Evolutionary conservation across 371 early-diverging fungal species (phyloP).

Genomic region (Mucor mucedo): DNA sequence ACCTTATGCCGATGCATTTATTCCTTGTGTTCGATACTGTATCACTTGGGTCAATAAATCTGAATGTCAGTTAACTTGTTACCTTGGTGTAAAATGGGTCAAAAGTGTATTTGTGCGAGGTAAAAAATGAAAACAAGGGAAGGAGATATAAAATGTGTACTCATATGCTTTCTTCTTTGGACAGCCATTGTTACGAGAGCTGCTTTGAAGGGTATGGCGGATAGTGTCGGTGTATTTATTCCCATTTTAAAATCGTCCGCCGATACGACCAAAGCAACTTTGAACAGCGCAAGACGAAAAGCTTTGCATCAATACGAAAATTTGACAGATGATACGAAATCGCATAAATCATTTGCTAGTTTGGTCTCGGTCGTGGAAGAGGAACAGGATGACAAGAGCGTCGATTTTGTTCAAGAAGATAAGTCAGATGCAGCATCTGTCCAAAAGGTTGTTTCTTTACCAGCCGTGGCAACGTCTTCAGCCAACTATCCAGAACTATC

Average conservation of each 20-base stretch:
- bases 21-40: conserved; percentile 60
- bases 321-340: neutral
- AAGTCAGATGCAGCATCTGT: neutral
- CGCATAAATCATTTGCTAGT: neutral
- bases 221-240: conserved; percentile 37
- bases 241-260: conserved; percentile 37
- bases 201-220: conserved; percentile 49
- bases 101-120: conserved; percentile 60
- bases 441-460: neutral
- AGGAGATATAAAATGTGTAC: neutral
- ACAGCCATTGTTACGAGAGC: conserved; percentile 47
- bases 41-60: conserved; percentile 54
- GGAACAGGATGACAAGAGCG: neutral
- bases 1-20: conserved; percentile 67
- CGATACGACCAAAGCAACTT: neutral
- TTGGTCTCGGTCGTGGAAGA: conserved; percentile 5
- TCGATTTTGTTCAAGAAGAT: neutral
- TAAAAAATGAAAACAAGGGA: conserved; percentile 11
- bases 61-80: conserved; percentile 53
- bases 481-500: too few relatives aligned
- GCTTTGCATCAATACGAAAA: neutral
- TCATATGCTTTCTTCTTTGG: neutral
- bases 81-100: conserved; percentile 57
- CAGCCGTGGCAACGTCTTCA: too few relatives aligned
- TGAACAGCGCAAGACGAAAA: neutral